Evolutionary conservation across 2,329 filamentous ascomycete species (phyloP).

Genomic region (Ophiostoma pallidulum): DNA sequence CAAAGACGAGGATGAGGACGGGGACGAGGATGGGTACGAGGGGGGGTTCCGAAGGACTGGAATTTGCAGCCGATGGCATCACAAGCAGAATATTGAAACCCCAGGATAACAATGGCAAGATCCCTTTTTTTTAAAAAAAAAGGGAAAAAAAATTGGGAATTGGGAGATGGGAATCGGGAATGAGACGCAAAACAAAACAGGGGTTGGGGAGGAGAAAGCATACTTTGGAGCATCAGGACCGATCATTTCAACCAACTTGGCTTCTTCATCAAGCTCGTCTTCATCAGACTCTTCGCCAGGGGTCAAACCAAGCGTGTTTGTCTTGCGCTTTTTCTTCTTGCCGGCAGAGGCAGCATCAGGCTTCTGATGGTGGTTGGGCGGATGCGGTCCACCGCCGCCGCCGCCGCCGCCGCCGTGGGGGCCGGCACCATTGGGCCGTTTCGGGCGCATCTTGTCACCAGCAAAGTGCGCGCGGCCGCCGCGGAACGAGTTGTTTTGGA

Average conservation of each 20-base stretch:
- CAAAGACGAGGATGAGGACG: no score
- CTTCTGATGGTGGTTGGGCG: conserved; percentile 34
- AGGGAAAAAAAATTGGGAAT: background rate
- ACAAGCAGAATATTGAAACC: no score
- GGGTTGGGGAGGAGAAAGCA: conserved; percentile 19
- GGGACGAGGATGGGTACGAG: no score
- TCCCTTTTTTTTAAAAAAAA: no score
- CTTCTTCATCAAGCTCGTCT: conserved; percentile 63
- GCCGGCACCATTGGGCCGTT: conserved; percentile 15
- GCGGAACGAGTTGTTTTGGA: conserved; percentile 23
- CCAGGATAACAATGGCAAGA: no score
- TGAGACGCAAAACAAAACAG: background rate
- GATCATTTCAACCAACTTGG: conserved; percentile 43
- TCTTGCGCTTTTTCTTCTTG: conserved; percentile 64
- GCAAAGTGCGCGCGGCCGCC: conserved; percentile 27
- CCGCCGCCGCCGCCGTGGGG: conserved; percentile 15
- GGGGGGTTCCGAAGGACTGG: no score
- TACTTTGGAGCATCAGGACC: conserved; percentile 48
- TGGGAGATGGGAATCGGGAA: background rate
- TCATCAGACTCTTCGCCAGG: conserved; percentile 58
- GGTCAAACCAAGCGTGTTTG: conserved; percentile 62
- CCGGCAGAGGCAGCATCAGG: conserved; percentile 40
- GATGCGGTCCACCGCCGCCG: background rate
- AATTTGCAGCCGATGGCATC: no score
- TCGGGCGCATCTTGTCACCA: conserved; percentile 30